Evolutionary conservation across 805 yeast species (phyloP), one percentile per base, ranked within the genome.

Genomic region (Saccharomycopsis sp.): DNA sequence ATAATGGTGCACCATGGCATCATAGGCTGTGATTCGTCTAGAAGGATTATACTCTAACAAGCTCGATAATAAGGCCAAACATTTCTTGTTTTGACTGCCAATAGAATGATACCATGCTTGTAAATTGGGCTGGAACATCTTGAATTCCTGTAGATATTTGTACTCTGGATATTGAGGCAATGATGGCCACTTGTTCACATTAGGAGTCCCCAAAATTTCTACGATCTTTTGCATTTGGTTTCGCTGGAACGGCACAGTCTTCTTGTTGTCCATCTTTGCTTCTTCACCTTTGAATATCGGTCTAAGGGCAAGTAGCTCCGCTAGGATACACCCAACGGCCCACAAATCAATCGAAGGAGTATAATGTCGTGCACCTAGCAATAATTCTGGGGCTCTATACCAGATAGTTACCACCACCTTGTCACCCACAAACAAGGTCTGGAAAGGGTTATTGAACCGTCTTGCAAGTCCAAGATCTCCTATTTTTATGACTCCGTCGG

Each of bases 241-340:
- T 59, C 87, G 84, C 71, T 94, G 99, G 71, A 94, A 94, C 1
- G 98, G 97, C 2, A 93, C 92, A 58, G 84, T 86, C 68, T 93
- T 92, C 68, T 91, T 93, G 64, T 87, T 88, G 69, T 92, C 98
- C 80, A 93, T 87, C 66, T 93, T 93, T 14, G 96, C 94, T 68
- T 94, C 99, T 72, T 94, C 99, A 56, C 99, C 99, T 70, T 94
- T 94, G 74, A 94, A 94, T 8, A 94, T 85, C 0, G 99, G 99
- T 65, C 97, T 75, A 35, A 94, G 72, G 1, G 96, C 89, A 14
- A 94, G 75, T 55, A 94, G 73, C 69, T 94, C 99, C 0, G 97
- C 98, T 64, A 93, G 75, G 2, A 92, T 92, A 70, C 97, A 92
- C 0, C 98, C 98, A 2, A 89, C 89, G 0, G 98, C 96, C 98